Base-by-base conservation (phyloP, 768 basidiomycete genomes). In the Rhizopogon roseolus region DNA sequence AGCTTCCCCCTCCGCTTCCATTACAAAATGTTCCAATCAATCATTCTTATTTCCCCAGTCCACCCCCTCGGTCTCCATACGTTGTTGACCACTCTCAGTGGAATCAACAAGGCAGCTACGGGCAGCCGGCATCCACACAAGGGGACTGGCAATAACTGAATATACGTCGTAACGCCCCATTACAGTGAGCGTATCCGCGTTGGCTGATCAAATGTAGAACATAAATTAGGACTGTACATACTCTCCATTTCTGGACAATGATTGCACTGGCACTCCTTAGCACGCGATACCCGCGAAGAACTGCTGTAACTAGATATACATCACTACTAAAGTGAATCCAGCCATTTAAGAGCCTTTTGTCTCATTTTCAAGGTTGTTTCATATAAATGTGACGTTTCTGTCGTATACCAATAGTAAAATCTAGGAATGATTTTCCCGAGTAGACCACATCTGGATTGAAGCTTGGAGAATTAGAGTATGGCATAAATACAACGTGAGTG, bases 31-130 rank as follows among this genome's bases (percentile, higher is more conserved):
- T 55, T 42, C 60, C 57, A 54, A 57, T 49, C 54, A 58, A 49
- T 50, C 63, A 63, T 50, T 59, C 70, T n/a, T 71, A 72, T 58
- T 70, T 74, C 44, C 69, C 70, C 37, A 74, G 70, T 36, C 70
- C 69, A 16, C 73, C 71, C 14, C 76, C 78, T 39, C 73, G 75
- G 51, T 74, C 73, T 39, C 73, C 75, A 27, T 61, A 61, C 43
- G 27, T 50, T 19, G 29, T 50, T 27, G 49, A 50, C n/a, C 49
- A 50, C 49, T 53, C 57, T 11, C 45, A 46, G 32, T 22, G 45
- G 45, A 14, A 32, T 22, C 55, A 58, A 16, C 58, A 72, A 44
- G 42, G 64, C 44, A 60, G 53, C 50, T 73, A 74, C 54, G 62
- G 59, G 8, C 68, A 66, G 44, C 67, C 65, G 29, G 57, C 67